Conservation (phyloP, 305 asterid genomes). For the Rubia peregrina region DNA sequence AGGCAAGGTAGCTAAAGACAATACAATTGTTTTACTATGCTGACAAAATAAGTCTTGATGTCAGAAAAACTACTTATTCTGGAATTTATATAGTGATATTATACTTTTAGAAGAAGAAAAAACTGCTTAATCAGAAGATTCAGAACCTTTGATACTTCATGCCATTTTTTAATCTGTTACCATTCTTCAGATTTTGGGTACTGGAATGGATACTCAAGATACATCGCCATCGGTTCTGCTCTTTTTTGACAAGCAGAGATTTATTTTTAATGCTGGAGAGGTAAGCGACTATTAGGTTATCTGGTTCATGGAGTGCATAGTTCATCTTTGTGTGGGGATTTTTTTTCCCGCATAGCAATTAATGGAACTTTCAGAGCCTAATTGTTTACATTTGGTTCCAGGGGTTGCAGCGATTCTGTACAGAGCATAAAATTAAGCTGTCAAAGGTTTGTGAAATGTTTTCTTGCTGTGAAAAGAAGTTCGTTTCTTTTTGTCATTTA, state of each 20-base stretch:
- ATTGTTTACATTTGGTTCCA: conserved; percentile 26
- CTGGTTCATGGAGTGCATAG: conserved; percentile 9
- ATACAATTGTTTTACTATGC: neutral
- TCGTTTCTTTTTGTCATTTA: neutral
- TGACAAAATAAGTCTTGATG: neutral
- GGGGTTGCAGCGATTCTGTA: conserved; percentile 96
- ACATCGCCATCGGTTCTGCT: conserved; percentile 89
- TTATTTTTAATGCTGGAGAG: conserved; percentile 95
- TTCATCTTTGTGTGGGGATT: neutral
- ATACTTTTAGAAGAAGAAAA: neutral
- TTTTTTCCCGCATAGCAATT: neutral
- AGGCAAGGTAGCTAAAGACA: neutral
- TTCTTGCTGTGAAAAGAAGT: no score
- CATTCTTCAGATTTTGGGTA: conserved; percentile 75
- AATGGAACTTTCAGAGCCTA: conserved; percentile 10
- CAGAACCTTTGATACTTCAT: neutral
- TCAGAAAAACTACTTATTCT: neutral
- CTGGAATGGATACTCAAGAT: conserved; percentile 99
- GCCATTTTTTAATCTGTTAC: neutral
- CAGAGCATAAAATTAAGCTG: conserved; percentile 80
- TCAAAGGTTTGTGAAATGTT: conserved; percentile 52
- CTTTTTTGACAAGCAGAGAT: conserved; percentile 91
- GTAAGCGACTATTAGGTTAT: conserved; percentile 36
- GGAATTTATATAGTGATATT: neutral
- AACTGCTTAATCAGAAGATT: neutral